Base-by-base conservation (phyloP, 2,329 filamentous ascomycete genomes). In the Fusarium humuli region DNA sequence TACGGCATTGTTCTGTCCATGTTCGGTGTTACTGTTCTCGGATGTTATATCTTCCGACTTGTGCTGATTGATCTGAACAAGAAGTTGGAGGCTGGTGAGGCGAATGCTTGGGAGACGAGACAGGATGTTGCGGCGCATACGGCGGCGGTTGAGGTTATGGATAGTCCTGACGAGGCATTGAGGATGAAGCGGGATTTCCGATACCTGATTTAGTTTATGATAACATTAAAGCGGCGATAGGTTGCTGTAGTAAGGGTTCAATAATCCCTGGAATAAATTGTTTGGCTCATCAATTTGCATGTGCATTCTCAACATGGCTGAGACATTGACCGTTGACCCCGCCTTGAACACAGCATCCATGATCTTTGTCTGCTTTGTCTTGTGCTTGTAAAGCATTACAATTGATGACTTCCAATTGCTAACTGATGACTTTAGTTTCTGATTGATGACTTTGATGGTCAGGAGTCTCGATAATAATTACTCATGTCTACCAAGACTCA, bases 1-100 rank as follows among this genome's bases (percentile, higher is more conserved):
- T 91, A 91, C 72, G 88, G 87, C 6, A 88, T 91, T 60, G 89
- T 91, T 7, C 84, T 86, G 16, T 82, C 87, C 73, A 91, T 91
- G 88, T 91, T 90, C 73, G 87, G 86, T 6, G 71, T 88, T 42
- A 87, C 88, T 0, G 84, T 89, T 32, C 37, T 82, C 0, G 87
- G 87, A 7, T 89, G 84, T 77, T 81, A 78, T 54, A 61, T 78
- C 32, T 84, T 88, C 80, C 81, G 83, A 22, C 61, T 80, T 69
- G 82, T 87, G 58, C 80, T 88, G 7, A 59, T 76, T 8, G 75
- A 79, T 57, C 74, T 86, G 65, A 87, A 87, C 78, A 80, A 78
- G 73, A 79, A 84, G 79, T 76, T 87, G 12, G 84, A 82, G 62
- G 76, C 72, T n/a, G 79, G 78, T 52, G 82, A 86, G 76, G 70